These are phyloP conservation scores for Camelina sativa DNA, from an alignment of 345 rosid species.

Conservation along the genomic window DNA sequence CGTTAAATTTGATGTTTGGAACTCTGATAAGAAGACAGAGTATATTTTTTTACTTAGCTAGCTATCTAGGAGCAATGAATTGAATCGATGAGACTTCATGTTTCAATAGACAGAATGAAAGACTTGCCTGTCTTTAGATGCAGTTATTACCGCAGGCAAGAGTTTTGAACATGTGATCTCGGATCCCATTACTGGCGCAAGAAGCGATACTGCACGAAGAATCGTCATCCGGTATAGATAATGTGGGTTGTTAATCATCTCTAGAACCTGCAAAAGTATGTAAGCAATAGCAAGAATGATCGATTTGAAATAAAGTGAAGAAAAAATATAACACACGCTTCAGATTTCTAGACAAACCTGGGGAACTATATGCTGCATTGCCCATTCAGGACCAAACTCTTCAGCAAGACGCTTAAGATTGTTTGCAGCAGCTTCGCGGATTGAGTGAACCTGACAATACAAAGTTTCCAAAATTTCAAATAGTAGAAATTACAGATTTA, in stretches of 20 bases:
- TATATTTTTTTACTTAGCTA: background rate
- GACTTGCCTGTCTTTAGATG: slow-evolving; percentile 86
- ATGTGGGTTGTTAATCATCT: slow-evolving; percentile 83
- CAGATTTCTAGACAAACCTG: slow-evolving; percentile 56
- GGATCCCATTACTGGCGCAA: slow-evolving; percentile 91
- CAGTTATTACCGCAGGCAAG: slow-evolving; percentile 74
- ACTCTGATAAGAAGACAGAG: slow-evolving; percentile 55
- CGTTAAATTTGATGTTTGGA: slow-evolving; percentile 95
- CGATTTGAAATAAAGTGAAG: slow-evolving; percentile 10
- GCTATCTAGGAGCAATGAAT: background rate
- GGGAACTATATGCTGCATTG: slow-evolving; percentile 96
- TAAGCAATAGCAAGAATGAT: background rate
- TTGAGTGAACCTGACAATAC: slow-evolving; percentile 70
- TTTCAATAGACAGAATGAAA: background rate
- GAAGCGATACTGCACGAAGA: slow-evolving; percentile 76
- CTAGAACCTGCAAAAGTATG: slow-evolving; percentile 63
- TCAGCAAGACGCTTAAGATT: slow-evolving; percentile 95
- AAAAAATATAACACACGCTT: background rate
- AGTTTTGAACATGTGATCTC: slow-evolving; percentile 86
- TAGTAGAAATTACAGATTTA: background rate
- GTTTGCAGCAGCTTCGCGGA: slow-evolving; percentile 95
- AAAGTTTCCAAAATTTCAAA: background rate
- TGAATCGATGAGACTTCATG: slow-evolving; percentile 5
- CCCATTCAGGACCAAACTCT: slow-evolving; percentile 99
- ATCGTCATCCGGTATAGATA: slow-evolving; percentile 92